Conservation (phyloP, 768 basidiomycete genomes). For the Amanita inopinata region DNA sequence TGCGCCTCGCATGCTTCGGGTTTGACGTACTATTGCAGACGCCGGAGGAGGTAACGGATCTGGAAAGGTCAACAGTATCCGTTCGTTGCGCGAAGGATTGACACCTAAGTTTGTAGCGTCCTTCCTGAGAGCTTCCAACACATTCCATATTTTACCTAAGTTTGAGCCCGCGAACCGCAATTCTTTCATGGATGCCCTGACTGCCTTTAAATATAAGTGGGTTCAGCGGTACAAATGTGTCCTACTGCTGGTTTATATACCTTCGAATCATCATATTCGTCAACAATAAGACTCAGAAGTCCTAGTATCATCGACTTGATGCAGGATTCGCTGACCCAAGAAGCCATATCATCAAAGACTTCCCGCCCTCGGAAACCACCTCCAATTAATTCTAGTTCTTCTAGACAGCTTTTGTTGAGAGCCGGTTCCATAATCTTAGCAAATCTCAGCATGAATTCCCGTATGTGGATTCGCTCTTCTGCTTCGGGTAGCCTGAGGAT, state of each 20-base stretch:
- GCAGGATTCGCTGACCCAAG: constrained; percentile 62
- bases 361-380: constrained; percentile 22
- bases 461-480: constrained; percentile 56
- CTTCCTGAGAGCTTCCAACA: constrained; percentile 43
- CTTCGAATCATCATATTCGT: constrained; percentile 20
- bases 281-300: constrained; percentile 44
- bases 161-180: constrained; percentile 45
- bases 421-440: constrained; percentile 35
- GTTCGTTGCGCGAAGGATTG: too few species aligned
- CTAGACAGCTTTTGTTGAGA: constrained; percentile 36
- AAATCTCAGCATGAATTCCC: constrained; percentile 69
- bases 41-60: constrained; percentile 52
- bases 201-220: too few species aligned
- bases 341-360: constrained; percentile 31
- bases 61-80: constrained; percentile 30
- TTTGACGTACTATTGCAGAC: constrained; percentile 28
- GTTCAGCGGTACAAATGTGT: too few species aligned
- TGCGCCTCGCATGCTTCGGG: constrained; percentile 36
- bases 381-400: constrained; percentile 54
- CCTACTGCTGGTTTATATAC: not conserved
- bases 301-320: constrained; percentile 54
- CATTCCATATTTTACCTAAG: constrained; percentile 54
- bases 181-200: constrained; percentile 38
- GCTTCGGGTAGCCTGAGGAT: constrained; percentile 35
- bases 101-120: too few species aligned